phyloP scores from a whole-genome alignment of 345 rosid genomes.

The Anacardium occidentale region DNA sequence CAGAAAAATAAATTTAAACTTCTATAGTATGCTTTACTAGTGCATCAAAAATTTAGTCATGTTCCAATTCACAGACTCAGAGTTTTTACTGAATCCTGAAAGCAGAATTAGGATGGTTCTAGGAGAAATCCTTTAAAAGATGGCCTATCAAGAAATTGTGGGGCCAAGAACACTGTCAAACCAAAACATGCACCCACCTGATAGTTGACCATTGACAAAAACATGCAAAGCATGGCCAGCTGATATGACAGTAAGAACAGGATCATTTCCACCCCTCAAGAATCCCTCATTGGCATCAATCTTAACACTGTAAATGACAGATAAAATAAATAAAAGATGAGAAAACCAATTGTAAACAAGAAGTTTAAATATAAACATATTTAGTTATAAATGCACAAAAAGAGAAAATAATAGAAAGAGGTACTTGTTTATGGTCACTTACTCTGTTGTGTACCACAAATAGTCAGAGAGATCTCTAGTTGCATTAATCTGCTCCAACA shows the following conservation, averaged over 20 bases:
- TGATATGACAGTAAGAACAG: slow-evolving; percentile 64
- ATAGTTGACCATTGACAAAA: slow-evolving; percentile 74
- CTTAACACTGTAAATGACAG: slow-evolving; percentile 36
- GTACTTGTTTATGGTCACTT: slow-evolving; percentile 35
- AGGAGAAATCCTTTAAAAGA: background rate
- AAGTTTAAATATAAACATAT: background rate
- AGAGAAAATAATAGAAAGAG: background rate
- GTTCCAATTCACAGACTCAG: background rate
- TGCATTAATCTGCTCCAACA: slow-evolving; percentile 93
- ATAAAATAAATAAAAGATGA: background rate
- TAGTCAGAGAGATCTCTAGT: slow-evolving; percentile 89
- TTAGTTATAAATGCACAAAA: background rate
- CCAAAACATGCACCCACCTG: slow-evolving; percentile 52
- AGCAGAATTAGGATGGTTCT: background rate
- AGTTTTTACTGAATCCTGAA: background rate
- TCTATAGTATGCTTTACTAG: background rate
- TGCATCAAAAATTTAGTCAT: background rate
- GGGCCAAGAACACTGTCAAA: slow-evolving; percentile 30
- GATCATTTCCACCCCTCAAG: slow-evolving; percentile 53
- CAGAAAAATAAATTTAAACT: background rate
- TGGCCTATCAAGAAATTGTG: background rate
- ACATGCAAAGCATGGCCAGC: slow-evolving; percentile 97
- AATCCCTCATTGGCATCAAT: slow-evolving; percentile 53
- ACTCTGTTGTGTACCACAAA: slow-evolving; percentile 98
- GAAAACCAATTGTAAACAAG: slow-evolving; percentile 1